These are phyloP conservation scores for Fusarium chuoi DNA, from an alignment of 2,329 filamentous ascomycete genomes.

Conservation along the genomic window DNA sequence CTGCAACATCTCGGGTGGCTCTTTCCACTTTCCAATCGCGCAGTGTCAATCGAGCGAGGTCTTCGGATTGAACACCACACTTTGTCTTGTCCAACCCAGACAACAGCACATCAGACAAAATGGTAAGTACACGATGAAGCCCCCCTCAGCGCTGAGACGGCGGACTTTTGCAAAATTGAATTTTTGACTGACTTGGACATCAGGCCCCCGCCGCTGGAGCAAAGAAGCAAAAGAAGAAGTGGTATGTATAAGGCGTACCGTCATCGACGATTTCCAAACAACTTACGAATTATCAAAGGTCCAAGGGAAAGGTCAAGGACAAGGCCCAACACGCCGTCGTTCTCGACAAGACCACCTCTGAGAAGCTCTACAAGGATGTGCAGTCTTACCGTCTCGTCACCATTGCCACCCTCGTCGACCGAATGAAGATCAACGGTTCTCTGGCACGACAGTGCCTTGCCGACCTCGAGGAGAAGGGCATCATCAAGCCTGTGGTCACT, in stretches of 20 bases:
- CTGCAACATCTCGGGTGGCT: conserved; percentile 49
- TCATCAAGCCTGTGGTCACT: conserved; percentile 96
- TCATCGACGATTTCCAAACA: conserved; percentile 29
- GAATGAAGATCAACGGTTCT: conserved; percentile 99
- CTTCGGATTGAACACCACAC: conserved; percentile 39
- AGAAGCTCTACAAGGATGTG: conserved; percentile 99
- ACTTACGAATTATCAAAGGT: conserved; percentile 43
- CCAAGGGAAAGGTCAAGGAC: conserved; percentile 89
- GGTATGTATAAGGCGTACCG: conserved; percentile 45
- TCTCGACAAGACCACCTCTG: conserved; percentile 96
- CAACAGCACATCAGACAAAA: conserved; percentile 57
- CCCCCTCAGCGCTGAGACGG: background rate
- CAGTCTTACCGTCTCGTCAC: conserved; percentile 99
- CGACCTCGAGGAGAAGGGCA: conserved; percentile 97
- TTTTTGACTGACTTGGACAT: conserved; percentile 37
- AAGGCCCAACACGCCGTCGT: conserved; percentile 99
- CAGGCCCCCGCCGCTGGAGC: conserved; percentile 59
- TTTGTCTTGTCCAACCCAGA: conserved; percentile 50
- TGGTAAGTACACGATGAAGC: conserved; percentile 49
- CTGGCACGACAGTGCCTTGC: conserved; percentile 88
- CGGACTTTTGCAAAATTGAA: conserved; percentile 18
- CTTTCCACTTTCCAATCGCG: conserved; percentile 19
- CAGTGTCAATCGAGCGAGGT: conserved; percentile 13
- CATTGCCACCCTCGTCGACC: conserved; percentile 97
- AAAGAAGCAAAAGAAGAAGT: conserved; percentile 65